Evolutionary conservation across 371 early-diverging fungal genomes (phyloP), one percentile per base, ranked within the genome.

Genomic region (Mucor saturninus): DNA sequence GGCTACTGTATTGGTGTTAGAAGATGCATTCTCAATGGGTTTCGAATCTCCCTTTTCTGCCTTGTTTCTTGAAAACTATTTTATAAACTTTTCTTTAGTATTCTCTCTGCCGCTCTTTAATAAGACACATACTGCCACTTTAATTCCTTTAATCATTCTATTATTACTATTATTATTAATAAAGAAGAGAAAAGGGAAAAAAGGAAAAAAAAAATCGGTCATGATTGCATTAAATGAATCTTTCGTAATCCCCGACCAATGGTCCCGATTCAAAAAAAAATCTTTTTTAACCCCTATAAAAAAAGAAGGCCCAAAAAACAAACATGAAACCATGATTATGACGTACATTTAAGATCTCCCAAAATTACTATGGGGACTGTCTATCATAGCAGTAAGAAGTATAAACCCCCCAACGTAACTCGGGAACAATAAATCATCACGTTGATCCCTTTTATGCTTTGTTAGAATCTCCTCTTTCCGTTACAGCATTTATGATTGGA

Each of bases 131-230:
- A 77, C 78, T 62, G 71, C 78, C 50, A 73, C 75, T 65, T 77
- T 77, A n/a, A 77, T 62, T 59, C 78, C 78, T 61, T 77, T 77
- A 49, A 77, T 73, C 78, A 77, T 77, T 58, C 28, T 15, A 50
- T 28, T 48, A 28, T 5, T 43, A 43, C 5, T 5, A 14, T n/a
- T 45, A 4, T 13, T n/a, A 14, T n/a, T n/a, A 45, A 4, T 43
- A 43, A 14, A 43, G 35, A 49, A 11, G 43, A 31, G 54, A 29
- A 51, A 28, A 40, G n/a, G 29, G 10, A 52, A 39, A 31, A 52
- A 55, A 49, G 28, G 29, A 55, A 55, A 48, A n/a, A 37, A 46
- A 62, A 46, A 46, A 21, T 21, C 6, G 46, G 46, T 46, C 26
- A 46, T 46, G 46, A 21, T 46, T 46, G 46, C 46, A 46, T 46